Base-by-base conservation (phyloP, 106 monocot species). In the Dactylorhiza incarnata region DNA sequence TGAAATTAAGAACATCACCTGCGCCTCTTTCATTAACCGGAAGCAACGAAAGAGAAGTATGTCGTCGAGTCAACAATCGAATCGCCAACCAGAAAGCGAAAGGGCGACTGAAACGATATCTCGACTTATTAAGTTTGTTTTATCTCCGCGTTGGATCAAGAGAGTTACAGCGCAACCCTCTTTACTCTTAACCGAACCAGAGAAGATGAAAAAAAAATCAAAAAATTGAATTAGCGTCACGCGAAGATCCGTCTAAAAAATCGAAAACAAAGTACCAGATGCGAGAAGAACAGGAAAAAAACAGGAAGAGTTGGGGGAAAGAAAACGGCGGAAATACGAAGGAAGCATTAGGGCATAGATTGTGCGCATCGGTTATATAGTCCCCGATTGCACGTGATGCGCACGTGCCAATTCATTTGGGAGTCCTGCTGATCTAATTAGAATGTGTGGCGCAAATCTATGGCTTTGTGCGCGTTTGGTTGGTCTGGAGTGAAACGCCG, bases 71-170 rank as follows among this genome's bases (percentile, higher is more conserved):
- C 72, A 72, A 72, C 49, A 49, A 72, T 49, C 72, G 10, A 72
- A 72, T 72, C 72, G 72, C 49, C 72, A 72, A 72, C 44, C 72
- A 72, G 9, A 72, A 5, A 72, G 44, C 46, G 1, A 72, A 72
- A 72, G 72, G 13, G 49, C 72, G 49, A 72, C 72, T 48, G 72
- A 72, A 72, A 72, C 72, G 72, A 72, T 72, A 72, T 72, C 72
- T 72, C 72, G 49, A 72, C 72, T 29, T 8, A 19, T 7, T 37
- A 63, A 16, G 54, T 37, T 72, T 2, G 2, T 8, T 72, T 49
- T 72, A 49, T 49, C 72, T 72, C 72, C 19, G 49, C 72, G 20
- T 72, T 49, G 48, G 49, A 72, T 72, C 49, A n/a, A 49, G 22
- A 48, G 49, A 72, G 72, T 22, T 23, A 7, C 49, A 5, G 19